Evolutionary conservation across 768 basidiomycete species (phyloP).

Genomic region (Termitomyces titanicus): DNA sequence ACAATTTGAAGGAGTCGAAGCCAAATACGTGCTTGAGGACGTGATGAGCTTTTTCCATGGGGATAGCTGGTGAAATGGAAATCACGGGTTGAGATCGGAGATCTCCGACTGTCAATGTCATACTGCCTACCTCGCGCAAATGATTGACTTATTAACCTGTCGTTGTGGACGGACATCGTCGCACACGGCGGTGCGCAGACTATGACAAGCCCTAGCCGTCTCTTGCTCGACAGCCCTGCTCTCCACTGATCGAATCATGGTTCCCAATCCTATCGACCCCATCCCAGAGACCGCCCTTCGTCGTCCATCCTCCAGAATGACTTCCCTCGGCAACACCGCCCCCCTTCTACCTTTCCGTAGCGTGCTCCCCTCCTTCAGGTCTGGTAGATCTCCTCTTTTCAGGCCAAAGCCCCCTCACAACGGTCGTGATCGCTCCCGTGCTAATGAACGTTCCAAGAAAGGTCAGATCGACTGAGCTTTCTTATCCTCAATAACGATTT

Average conservation of each 20-base stretch:
- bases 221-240: not conserved
- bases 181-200: not conserved
- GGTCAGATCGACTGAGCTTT: not conserved
- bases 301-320: slow-evolving; percentile 4
- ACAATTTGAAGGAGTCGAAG: not conserved
- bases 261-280: not conserved
- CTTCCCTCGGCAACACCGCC: not conserved
- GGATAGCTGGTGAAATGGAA: not conserved
- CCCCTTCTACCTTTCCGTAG: slow-evolving; percentile 5
- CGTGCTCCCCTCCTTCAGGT: not conserved
- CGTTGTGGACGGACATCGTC: not conserved
- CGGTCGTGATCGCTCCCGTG: not conserved
- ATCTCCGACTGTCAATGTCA: slow-evolving; percentile 10
- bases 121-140: not conserved
- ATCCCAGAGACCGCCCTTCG: not conserved
- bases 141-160: not conserved
- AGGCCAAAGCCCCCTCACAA: not conserved
- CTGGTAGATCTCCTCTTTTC: not conserved
- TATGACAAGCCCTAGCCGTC: slow-evolving; percentile 9
- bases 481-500: not conserved
- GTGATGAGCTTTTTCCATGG: not conserved
- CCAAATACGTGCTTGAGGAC: not conserved
- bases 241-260: slow-evolving; percentile 4
- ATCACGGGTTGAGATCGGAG: slow-evolving; percentile 4
- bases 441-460: slow-evolving; percentile 10